These are phyloP conservation scores for Besnoitia besnoiti DNA, from an alignment of 169 alveolate species.

Conservation along the genomic window DNA sequence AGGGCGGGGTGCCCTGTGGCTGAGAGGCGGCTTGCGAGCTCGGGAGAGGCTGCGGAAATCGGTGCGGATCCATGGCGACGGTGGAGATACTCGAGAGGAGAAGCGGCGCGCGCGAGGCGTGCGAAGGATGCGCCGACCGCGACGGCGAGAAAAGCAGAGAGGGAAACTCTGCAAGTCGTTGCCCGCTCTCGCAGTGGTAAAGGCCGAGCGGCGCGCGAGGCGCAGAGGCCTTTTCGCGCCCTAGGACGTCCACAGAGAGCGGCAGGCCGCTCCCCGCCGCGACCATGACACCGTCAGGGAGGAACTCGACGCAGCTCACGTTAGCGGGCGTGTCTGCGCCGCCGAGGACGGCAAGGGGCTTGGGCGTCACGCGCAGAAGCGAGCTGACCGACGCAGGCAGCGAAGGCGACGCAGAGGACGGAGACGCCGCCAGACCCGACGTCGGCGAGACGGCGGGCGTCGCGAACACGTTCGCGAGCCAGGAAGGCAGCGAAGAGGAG, in stretches of 20 bases:
- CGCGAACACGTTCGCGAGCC: not conserved
- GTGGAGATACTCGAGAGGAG: slow-evolving; percentile 1
- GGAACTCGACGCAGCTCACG: not conserved
- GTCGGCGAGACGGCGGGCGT: not conserved
- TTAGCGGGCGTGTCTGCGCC: not conserved
- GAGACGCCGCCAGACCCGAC: not conserved
- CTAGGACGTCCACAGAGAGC: not conserved
- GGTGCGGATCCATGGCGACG: slow-evolving; percentile 5
- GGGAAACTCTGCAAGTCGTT: not conserved
- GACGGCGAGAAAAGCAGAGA: not conserved
- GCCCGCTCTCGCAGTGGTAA: slow-evolving; percentile 20
- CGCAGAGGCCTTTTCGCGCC: not conserved
- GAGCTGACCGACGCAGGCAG: not conserved
- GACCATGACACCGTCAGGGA: not conserved
- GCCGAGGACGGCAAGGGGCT: slow-evolving; percentile 14
- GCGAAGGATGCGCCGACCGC: not conserved
- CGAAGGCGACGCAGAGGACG: not conserved
- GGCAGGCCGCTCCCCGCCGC: not conserved
- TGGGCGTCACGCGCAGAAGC: not conserved
- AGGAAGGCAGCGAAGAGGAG: not conserved
- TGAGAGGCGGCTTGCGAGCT: not conserved
- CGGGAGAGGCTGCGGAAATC: not conserved
- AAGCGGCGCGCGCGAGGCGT: not conserved
- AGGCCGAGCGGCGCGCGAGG: not conserved
- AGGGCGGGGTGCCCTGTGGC: not conserved